Conservation (phyloP, 495 filamentous ascomycete genomes). For the Parmelia sp. region DNA sequence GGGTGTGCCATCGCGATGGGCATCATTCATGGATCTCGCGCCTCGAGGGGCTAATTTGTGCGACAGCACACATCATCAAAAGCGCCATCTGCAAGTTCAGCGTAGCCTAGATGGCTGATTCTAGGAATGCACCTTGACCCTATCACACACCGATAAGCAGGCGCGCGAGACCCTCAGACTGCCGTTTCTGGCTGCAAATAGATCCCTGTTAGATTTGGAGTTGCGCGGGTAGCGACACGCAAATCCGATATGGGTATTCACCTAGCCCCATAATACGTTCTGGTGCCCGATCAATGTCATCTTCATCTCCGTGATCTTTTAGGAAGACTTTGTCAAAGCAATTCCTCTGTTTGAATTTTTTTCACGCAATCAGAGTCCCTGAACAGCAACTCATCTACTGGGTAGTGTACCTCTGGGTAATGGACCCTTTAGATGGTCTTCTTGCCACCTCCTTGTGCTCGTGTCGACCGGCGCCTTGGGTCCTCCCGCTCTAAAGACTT, state of each 20-base stretch:
- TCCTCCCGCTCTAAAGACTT: slow-evolving; percentile 4
- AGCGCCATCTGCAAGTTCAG: too few relatives aligned
- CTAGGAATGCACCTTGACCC: background rate
- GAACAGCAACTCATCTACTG: background rate
- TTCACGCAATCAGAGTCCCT: background rate
- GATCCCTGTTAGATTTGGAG: background rate
- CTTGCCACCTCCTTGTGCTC: slow-evolving; percentile 14
- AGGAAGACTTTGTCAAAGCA: background rate
- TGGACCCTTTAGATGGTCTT: background rate
- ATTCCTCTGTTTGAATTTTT: too few relatives aligned
- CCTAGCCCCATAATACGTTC: too few relatives aligned
- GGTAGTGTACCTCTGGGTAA: background rate
- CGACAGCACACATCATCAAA: background rate
- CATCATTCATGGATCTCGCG: background rate
- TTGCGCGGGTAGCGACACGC: background rate
- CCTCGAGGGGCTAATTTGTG: background rate
- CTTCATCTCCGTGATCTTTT: background rate
- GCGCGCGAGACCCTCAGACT: background rate
- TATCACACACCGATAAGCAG: background rate
- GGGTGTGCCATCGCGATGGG: background rate
- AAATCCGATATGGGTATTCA: background rate
- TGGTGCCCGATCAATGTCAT: background rate
- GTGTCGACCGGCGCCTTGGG: slow-evolving; percentile 20
- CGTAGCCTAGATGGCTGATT: too few relatives aligned
- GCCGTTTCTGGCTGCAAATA: background rate